These are phyloP conservation scores for Biscutella auriculata DNA, from an alignment of 441 rosid genomes.

Conservation along the genomic window DNA sequence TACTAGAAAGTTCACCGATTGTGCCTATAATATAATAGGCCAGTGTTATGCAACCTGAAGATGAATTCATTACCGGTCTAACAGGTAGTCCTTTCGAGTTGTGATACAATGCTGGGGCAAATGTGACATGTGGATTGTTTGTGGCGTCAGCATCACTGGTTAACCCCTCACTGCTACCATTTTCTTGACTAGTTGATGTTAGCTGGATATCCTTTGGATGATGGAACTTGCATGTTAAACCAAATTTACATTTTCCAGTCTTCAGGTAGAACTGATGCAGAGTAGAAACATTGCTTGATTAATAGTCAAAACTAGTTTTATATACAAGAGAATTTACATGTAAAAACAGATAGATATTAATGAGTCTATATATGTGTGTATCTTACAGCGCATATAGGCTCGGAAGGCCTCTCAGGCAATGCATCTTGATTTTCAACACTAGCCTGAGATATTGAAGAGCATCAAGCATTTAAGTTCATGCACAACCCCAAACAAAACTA, in stretches of 20 bases:
- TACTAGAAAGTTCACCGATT: not conserved
- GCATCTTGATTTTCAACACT: slow-evolving; percentile 30
- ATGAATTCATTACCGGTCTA: slow-evolving; percentile 44
- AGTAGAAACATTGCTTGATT: slow-evolving; percentile 15
- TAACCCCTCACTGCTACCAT: slow-evolving; percentile 27
- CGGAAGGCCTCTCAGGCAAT: slow-evolving; percentile 83
- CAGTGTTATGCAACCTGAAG: slow-evolving; percentile 8
- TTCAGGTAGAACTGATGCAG: slow-evolving; percentile 68
- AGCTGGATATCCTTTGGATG: slow-evolving; percentile 78
- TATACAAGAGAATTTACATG: not conserved
- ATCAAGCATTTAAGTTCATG: slow-evolving; percentile 7
- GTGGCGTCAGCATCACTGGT: slow-evolving; percentile 24
- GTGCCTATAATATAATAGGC: not conserved
- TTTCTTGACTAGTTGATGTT: slow-evolving; percentile 32
- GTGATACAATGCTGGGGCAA: slow-evolving; percentile 40
- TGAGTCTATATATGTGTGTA: not conserved
- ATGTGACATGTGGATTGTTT: slow-evolving; percentile 26
- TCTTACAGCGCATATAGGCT: slow-evolving; percentile 76
- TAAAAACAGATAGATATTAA: not conserved
- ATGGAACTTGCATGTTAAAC: slow-evolving; percentile 79
- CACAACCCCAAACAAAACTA: not conserved
- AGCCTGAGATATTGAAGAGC: slow-evolving; percentile 35
- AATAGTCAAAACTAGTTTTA: slow-evolving; percentile 4
- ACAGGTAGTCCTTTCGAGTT: slow-evolving; percentile 91
- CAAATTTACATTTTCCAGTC: slow-evolving; percentile 91